A percentile compares a stretch with the other conserved stretches of the same genome.
Evolutionary conservation across 179 eudicot species (phyloP).

Genomic region (Nepenthes alata): DNA sequence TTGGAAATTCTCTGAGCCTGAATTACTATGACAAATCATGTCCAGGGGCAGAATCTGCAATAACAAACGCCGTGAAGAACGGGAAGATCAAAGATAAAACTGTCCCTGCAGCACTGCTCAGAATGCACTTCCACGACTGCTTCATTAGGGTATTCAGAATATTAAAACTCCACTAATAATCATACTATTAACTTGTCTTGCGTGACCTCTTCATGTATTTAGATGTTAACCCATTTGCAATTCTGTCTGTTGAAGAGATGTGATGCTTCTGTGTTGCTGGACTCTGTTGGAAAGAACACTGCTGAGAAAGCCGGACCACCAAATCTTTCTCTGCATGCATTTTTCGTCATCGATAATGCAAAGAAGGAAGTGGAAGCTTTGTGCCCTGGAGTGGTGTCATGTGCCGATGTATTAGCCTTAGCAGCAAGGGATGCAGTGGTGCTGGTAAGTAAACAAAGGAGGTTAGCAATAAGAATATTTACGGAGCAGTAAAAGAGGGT

Average conservation of each 20-base stretch:
- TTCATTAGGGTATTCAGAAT: conserved; percentile 38
- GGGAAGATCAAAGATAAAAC: conserved; percentile 32
- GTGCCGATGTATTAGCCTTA: conserved; percentile 71
- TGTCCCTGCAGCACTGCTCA: conserved; percentile 53
- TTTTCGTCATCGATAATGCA: conserved; percentile 57
- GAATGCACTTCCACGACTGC: conserved; percentile 87
- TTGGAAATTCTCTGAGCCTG: conserved; percentile 33
- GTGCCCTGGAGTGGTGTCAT: conserved; percentile 65
- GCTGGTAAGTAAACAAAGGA: conserved; percentile 13
- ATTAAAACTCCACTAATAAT: not conserved
- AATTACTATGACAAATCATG: conserved; percentile 50
- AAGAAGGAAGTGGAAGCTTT: conserved; percentile 45
- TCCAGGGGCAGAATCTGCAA: conserved; percentile 32
- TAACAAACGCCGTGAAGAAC: conserved; percentile 27
- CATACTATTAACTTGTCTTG: not conserved
- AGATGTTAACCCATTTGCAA: not conserved
- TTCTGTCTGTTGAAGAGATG: conserved; percentile 41
- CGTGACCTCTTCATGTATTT: not conserved
- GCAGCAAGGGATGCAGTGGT: conserved; percentile 59
- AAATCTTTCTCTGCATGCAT: conserved; percentile 68
- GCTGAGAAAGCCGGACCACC: conserved; percentile 74
- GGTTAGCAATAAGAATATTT: not conserved
- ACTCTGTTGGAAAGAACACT: conserved; percentile 33
- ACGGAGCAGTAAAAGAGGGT: no score
- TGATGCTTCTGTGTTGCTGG: conserved; percentile 76